phyloP scores from a whole-genome alignment of 2,329 filamentous ascomycete species.

The Cordyceps javanica region DNA sequence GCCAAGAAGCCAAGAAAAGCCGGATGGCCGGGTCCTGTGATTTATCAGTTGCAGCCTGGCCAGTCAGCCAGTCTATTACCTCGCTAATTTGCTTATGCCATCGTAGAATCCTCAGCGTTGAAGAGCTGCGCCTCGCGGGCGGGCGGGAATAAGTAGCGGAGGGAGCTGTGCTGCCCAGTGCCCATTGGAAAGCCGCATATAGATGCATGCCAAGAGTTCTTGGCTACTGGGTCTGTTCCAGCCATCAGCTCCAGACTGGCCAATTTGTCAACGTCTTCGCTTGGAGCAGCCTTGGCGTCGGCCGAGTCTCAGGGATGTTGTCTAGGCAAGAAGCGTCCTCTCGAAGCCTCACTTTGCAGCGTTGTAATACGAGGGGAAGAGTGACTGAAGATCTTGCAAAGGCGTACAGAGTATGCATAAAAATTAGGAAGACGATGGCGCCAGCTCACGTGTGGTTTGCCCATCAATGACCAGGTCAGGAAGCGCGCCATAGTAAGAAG shows the following conservation, averaged over 20 bases:
- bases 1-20: constrained; percentile 6
- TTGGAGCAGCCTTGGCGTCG: neutral
- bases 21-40: too few species aligned
- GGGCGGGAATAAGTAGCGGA: constrained; percentile 7
- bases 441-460: neutral
- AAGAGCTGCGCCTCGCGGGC: neutral
- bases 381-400: neutral
- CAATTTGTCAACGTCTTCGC: constrained; percentile 1
- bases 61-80: neutral
- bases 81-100: neutral
- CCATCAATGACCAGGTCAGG: neutral
- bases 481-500: neutral
- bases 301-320: neutral
- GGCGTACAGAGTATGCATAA: neutral
- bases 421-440: neutral
- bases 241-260: neutral
- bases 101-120: neutral
- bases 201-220: constrained; percentile 9
- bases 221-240: neutral
- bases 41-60: neutral
- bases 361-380: neutral
- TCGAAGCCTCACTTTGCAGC: neutral
- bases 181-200: neutral
- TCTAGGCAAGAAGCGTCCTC: neutral
- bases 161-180: neutral